phyloP scores from a whole-genome alignment of 2,329 filamentous ascomycete genomes.

The Claviceps capensis region DNA sequence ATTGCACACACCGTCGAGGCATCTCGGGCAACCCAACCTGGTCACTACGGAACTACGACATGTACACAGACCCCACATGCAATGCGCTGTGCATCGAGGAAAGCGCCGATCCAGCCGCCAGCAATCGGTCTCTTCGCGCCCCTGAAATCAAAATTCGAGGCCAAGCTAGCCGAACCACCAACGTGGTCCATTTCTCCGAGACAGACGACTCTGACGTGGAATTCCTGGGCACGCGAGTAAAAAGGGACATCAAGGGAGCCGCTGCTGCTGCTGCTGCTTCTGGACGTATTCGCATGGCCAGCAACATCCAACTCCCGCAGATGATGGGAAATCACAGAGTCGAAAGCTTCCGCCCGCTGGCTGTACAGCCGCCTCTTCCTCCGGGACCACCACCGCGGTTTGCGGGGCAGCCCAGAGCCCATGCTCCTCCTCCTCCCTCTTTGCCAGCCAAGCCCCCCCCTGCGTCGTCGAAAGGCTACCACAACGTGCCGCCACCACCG shows the following conservation, averaged over 20 bases:
- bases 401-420: slow-evolving; percentile 11
- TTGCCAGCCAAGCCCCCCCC: slow-evolving; percentile 20
- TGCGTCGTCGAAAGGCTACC: slow-evolving; percentile 12
- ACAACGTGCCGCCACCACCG: slow-evolving; percentile 12
- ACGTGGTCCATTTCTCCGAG: slow-evolving; percentile 29
- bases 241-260: slow-evolving; percentile 15
- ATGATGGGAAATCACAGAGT: slow-evolving; percentile 8
- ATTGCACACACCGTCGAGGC: slow-evolving; percentile 28
- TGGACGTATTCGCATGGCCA: slow-evolving; percentile 26
- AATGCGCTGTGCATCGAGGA: slow-evolving; percentile 24
- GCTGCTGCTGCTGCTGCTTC: slow-evolving; percentile 9
- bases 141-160: slow-evolving; percentile 21
- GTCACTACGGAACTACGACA: slow-evolving; percentile 33
- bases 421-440: slow-evolving; percentile 14
- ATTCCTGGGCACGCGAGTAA: slow-evolving; percentile 24
- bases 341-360: slow-evolving; percentile 7
- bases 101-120: slow-evolving; percentile 11
- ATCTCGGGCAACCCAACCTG: slow-evolving; percentile 30
- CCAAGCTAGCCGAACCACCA: slow-evolving; percentile 21
- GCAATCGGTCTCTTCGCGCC: slow-evolving; percentile 11
- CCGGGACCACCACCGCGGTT: slow-evolving; percentile 22
- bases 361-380: slow-evolving; percentile 23
- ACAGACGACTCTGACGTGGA: slow-evolving; percentile 32
- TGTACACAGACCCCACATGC: slow-evolving; percentile 35
- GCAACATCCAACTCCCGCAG: slow-evolving; percentile 25